phyloP scores from a whole-genome alignment of 768 basidiomycete species.

The Amanita brunnescens region DNA sequence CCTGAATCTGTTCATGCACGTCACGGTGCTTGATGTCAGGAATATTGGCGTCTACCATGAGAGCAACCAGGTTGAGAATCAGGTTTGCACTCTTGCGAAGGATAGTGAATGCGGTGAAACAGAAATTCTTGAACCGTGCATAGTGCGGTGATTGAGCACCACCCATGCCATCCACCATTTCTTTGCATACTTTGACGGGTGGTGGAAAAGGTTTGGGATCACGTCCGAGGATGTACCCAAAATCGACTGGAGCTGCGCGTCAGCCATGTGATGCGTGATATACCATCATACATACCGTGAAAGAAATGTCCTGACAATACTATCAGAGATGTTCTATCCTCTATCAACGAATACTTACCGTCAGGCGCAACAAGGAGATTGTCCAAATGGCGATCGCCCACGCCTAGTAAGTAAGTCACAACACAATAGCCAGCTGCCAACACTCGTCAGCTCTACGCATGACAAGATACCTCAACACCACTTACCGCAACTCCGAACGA shows the following conservation, averaged over 20 bases:
- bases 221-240: slow-evolving; percentile 95
- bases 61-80: slow-evolving; percentile 88
- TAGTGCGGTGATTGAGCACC: slow-evolving; percentile 94
- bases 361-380: slow-evolving; percentile 90
- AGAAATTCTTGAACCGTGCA: slow-evolving; percentile 90
- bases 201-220: slow-evolving; percentile 98
- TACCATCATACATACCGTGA: slow-evolving; percentile 52
- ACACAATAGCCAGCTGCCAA: slow-evolving; percentile 93
- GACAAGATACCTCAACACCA: neutral
- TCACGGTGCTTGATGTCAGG: slow-evolving; percentile 93
- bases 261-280: slow-evolving; percentile 9
- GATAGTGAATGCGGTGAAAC: slow-evolving; percentile 96
- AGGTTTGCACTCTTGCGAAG: slow-evolving; percentile 96
- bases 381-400: slow-evolving; percentile 95
- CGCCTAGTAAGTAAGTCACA: slow-evolving; percentile 91
- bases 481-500: slow-evolving; percentile 92
- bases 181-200: slow-evolving; percentile 96
- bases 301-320: slow-evolving; percentile 75
- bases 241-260: slow-evolving; percentile 60
- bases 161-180: slow-evolving; percentile 99
- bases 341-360: slow-evolving; percentile 35
- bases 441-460: slow-evolving; percentile 4
- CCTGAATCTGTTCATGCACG: slow-evolving; percentile 85
- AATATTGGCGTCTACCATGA: slow-evolving; percentile 98
- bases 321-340: neutral